Base-by-base conservation (phyloP, 257 asterid species). In the Forsythia viridissima region DNA sequence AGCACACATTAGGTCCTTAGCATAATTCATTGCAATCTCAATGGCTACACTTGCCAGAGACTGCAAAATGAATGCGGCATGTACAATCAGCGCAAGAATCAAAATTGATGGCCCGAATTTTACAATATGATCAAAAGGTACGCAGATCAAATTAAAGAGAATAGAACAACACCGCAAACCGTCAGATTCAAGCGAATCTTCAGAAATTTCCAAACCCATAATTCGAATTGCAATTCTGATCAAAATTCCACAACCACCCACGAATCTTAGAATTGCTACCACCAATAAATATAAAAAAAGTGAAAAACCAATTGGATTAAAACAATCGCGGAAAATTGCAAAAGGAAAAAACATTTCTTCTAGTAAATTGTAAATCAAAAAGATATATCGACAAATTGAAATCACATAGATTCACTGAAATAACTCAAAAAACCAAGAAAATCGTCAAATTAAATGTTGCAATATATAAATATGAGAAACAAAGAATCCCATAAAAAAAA, bases 401-500 rank as follows among this genome's bases (percentile, higher is more conserved):
- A 70, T 39, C 74, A 63, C 71, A 79, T 77, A 79, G 82, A 82
- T 82, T 83, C 75, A 24, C 69, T 18, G 18, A 6, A 80, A 63
- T 67, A 70, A 55, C 6, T 59, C 20, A 73, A 78, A 16, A 59
- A 72, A 65, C 34, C 34, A 43, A 68, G 37, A 43, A 79, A 52
- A 71, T 39, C 72, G 51, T 59, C 15, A 72, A 63, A 85, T 79
- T 37, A n/a, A 44, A 11, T 44, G 5, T 44, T 44, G 16, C 52
- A 30, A 30, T 30, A 30, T 4, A 69, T 70, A 70, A 81, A 81
- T 8, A 38, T 44, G 40, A 21, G 75, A 73, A 67, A 77, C 21
- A 44, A 74, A n/a, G 73, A 84, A 73, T 81, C 77, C 52, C 70
- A 39, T 13, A 38, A 7, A 70, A 83, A 8, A 88, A 89, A 81